A percentile compares a stretch with the other conserved stretches of the same genome.
Conservation (phyloP, 75 land plant species). For the Pseudotsuga menziesii region DNA sequence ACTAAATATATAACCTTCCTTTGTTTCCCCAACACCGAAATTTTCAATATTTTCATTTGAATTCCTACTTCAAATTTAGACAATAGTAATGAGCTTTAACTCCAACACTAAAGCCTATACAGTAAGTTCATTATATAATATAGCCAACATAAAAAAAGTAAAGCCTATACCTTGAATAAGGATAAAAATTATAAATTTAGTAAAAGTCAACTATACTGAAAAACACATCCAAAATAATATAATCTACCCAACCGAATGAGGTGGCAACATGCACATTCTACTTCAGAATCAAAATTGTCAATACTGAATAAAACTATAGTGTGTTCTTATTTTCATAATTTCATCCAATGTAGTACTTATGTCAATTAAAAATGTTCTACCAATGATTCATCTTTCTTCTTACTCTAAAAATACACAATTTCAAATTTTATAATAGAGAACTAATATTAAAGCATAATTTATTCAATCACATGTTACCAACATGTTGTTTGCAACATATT, state of each 20-base stretch:
- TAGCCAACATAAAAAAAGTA: background rate
- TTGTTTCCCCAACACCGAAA: slow-evolving; percentile 18
- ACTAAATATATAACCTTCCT: slow-evolving; percentile 62
- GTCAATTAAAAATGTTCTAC: too few relatives aligned
- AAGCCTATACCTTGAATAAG: background rate
- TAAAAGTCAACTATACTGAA: background rate
- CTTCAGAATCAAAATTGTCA: background rate
- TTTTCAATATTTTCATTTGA: slow-evolving; percentile 71
- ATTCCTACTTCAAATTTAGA: slow-evolving; percentile 49
- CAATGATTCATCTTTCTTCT: too few relatives aligned
- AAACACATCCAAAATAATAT: background rate
- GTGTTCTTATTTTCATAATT: too few relatives aligned
- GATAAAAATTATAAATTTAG: background rate
- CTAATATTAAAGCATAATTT: too few relatives aligned
- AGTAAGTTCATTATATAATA: background rate
- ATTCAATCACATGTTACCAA: too few relatives aligned
- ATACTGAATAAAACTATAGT: background rate
- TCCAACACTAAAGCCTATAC: too few relatives aligned
- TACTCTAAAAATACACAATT: too few relatives aligned
- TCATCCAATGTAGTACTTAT: too few relatives aligned
- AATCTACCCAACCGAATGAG: too few relatives aligned
- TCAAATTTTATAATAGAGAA: too few relatives aligned
- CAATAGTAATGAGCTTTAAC: background rate
- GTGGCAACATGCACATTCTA: background rate
- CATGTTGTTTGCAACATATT: too few relatives aligned